Evolutionary conservation across 306 rosid species (phyloP).

Genomic region (Rubus parviflorus): DNA sequence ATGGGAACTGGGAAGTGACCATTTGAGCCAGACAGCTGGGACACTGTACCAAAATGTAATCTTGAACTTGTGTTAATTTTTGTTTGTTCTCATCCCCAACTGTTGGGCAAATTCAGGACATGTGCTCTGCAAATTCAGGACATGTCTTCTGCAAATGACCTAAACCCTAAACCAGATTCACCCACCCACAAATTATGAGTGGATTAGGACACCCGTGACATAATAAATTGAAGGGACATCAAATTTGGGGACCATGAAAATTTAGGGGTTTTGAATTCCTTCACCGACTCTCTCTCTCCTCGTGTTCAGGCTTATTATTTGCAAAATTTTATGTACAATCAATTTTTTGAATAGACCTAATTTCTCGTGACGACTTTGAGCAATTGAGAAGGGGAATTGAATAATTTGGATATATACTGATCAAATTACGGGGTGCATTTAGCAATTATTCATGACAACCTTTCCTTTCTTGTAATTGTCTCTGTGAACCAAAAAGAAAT

Average conservation of each 20-base stretch:
- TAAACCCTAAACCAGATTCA: no score
- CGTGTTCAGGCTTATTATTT: background rate
- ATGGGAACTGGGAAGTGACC: constrained; percentile 10
- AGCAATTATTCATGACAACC: background rate
- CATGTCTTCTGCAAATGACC: background rate
- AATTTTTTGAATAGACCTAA: no score
- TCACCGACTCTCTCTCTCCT: background rate
- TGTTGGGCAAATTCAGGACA: background rate
- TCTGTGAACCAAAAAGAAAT: background rate
- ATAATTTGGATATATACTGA: background rate
- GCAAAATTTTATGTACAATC: no score
- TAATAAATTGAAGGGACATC: background rate
- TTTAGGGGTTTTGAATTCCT: background rate
- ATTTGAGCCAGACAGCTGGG: constrained; percentile 5
- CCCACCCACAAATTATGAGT: background rate
- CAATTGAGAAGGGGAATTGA: no score
- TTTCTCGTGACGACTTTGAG: no score
- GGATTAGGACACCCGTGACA: background rate
- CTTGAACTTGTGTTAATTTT: background rate
- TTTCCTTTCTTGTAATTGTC: background rate
- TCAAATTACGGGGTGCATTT: background rate
- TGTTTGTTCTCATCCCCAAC: background rate
- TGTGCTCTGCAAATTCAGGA: background rate
- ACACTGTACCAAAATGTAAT: background rate
- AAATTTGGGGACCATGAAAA: background rate